phyloP scores from a whole-genome alignment of 257 asterid genomes.

The Parsonsia alboflavescens region DNA sequence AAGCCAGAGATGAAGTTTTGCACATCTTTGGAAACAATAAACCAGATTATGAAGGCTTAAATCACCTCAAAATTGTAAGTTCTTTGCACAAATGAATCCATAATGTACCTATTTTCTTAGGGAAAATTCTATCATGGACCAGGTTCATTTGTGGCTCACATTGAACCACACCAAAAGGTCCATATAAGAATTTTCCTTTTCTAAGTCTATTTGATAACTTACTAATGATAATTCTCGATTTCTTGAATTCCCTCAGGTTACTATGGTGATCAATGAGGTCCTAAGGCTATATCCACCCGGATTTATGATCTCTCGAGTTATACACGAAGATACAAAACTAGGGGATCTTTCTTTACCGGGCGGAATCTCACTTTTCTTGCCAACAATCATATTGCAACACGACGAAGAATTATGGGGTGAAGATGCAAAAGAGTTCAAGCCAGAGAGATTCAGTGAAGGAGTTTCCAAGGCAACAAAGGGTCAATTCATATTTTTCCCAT shows the following conservation, averaged over 20 bases:
- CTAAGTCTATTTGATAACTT: too few species aligned
- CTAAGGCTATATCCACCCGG: conserved; percentile 24
- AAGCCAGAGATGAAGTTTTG: conserved; percentile 27
- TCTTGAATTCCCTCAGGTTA: conserved; percentile 14
- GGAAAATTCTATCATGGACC: too few species aligned
- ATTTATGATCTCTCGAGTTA: conserved; percentile 5
- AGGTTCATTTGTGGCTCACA: too few species aligned
- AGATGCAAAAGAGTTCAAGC: conserved; percentile 28
- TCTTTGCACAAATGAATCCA: background rate
- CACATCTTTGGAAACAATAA: conserved; percentile 12
- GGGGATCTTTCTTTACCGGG: conserved; percentile 12
- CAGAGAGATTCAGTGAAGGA: conserved; percentile 27
- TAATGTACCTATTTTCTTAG: background rate
- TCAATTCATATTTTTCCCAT: conserved; percentile 17
- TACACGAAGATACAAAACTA: conserved; percentile 4
- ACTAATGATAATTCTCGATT: background rate
- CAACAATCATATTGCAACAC: conserved; percentile 17
- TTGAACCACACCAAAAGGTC: too few species aligned
- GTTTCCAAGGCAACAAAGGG: conserved; percentile 25
- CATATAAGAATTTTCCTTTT: too few species aligned
- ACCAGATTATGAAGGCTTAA: conserved; percentile 21
- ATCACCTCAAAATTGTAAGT: conserved; percentile 25
- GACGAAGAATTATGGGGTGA: conserved; percentile 25
- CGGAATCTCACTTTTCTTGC: conserved; percentile 12
- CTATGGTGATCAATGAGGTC: conserved; percentile 22